Conservation (phyloP, 805 yeast genomes). For the Ogataea pilisensis region DNA sequence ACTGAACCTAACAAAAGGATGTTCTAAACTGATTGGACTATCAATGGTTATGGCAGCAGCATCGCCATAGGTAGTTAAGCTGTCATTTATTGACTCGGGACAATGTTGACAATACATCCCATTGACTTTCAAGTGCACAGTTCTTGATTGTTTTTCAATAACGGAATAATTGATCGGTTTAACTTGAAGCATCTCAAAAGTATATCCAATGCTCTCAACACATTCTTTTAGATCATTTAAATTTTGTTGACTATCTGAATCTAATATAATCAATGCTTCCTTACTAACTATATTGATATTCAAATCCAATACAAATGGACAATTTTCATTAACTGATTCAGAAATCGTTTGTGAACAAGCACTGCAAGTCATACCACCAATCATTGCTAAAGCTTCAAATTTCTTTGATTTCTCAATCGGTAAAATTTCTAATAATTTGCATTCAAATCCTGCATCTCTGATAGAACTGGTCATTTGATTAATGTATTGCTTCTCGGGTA, state of each 20-base stretch:
- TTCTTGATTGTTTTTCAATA: constrained; percentile 47
- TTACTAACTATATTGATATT: constrained; percentile 58
- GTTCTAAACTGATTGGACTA: constrained; percentile 48
- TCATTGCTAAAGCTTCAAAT: constrained; percentile 52
- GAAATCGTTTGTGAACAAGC: constrained; percentile 59
- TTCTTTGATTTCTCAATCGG: constrained; percentile 50
- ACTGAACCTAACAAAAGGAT: constrained; percentile 60
- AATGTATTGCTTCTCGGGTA: constrained; percentile 49
- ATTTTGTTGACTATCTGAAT: constrained; percentile 33
- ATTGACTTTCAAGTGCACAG: constrained; percentile 49
- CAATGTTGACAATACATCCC: constrained; percentile 75
- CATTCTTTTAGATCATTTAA: constrained; percentile 42
- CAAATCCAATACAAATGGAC: constrained; percentile 47
- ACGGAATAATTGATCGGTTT: constrained; percentile 44
- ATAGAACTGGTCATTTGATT: constrained; percentile 45
- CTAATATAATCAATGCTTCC: constrained; percentile 57
- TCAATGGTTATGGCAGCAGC: constrained; percentile 57
- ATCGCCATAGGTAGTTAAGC: constrained; percentile 43
- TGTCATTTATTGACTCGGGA: constrained; percentile 51
- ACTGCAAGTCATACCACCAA: constrained; percentile 75
- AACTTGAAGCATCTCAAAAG: constrained; percentile 43
- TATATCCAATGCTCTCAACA: constrained; percentile 67
- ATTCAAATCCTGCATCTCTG: constrained; percentile 43
- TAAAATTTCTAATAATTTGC: constrained; percentile 51
- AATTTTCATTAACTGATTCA: constrained; percentile 40